Base-by-base conservation (phyloP, 495 filamentous ascomycete genomes). In the Aspergillus sclerotioniger region DNA sequence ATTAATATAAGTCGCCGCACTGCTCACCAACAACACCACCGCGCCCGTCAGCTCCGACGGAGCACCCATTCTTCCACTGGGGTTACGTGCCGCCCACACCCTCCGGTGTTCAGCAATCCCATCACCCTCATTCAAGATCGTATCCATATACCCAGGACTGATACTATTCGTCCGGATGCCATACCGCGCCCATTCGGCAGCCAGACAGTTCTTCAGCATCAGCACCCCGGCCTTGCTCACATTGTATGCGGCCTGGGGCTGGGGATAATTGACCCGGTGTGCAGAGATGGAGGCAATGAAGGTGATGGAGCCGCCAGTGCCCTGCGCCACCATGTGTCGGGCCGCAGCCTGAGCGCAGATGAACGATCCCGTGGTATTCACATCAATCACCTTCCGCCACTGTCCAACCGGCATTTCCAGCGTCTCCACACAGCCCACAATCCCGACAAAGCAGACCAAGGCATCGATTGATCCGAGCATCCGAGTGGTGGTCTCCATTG, bases 131-230 rank as follows among this genome's bases (percentile, higher is more conserved):
- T 71, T 91, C 53, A 91, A 65, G n/a, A 90, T 82, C 0, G 89
- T 92, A 63, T 91, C 85, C 86, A 91, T 92, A 64, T 92, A 91
- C 5, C 89, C 88, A 0, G 90, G 89, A 21, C 77, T 83, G 13
- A 92, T 77, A 25, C 76, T 83, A 58, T 92, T 92, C 3, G 87
- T 84, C 15, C 87, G 70, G 51, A 92, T 90, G 2, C 84, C 83
- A 61, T 81, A 73, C 0, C 72, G 63, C 8, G 81, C 79, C 84
- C 87, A 90, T 63, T 90, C 89, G 0, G 79, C 86, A 7, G 87
- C 87, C 21, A 92, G 70, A 31, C 72, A 82, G 51, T 77, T 81
- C 25, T 78, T 81, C 59, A 90, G 69, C 51, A 80, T 74, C 29
- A 87, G 60, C 9, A 91, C 66, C 0, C 80, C 86, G 0, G 85